Evolutionary conservation across 2,329 filamentous ascomycete species (phyloP), one percentile per base, ranked within the genome.

Genomic region (Sclerotinia minor): DNA sequence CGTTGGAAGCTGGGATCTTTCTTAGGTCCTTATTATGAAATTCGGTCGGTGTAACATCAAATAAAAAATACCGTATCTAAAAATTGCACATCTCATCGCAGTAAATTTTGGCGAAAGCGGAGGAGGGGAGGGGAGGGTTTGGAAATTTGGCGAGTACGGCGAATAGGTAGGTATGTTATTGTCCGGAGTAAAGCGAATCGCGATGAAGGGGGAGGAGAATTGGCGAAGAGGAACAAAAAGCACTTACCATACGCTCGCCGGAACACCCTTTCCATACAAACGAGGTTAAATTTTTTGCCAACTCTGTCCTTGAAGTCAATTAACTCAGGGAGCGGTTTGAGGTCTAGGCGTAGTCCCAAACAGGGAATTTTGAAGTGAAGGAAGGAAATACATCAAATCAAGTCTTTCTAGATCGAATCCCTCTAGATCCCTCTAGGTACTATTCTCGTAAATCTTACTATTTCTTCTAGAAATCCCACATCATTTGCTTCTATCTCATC

Each of bases 211-310:
- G 21, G 26, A n/a, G 29, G 26, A 60, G 29, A 35, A 4, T 15
- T 24, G 44, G 19, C 29, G 19, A 32, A 65, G 19, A 44, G 21
- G 26, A 15, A 17, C 7, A 41, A 65, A 50, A 52, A 67, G 55
- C 54, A 38, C 55, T 61, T 67, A 67, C 54, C 64, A 67, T 44
- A n/a, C 32, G 63, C 50, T 65, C 50, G 38, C 55, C n/a, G 19
- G 54, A 24, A 60, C 45, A 67, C 61, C 64, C 24, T 66, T 59
- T 52, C 45, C n/a, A 49, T 26, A 21, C 19, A 11, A 41, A 60
- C 17, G 47, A 41, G 32, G 32, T 8, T 7, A 29, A 50, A n/a
- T n/a, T n/a, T n/a, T n/a, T 32, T 60, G 49, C 44, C 44, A 60
- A 60, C 26, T 24, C 13, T 49, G 35, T 35, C 44, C n/a, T 47